Percentiles rank a stretch among this genome's conserved stretches.
These are phyloP conservation scores for Hippophae rhamnoides DNA, from an alignment of 306 rosid species.

Conservation along the genomic window DNA sequence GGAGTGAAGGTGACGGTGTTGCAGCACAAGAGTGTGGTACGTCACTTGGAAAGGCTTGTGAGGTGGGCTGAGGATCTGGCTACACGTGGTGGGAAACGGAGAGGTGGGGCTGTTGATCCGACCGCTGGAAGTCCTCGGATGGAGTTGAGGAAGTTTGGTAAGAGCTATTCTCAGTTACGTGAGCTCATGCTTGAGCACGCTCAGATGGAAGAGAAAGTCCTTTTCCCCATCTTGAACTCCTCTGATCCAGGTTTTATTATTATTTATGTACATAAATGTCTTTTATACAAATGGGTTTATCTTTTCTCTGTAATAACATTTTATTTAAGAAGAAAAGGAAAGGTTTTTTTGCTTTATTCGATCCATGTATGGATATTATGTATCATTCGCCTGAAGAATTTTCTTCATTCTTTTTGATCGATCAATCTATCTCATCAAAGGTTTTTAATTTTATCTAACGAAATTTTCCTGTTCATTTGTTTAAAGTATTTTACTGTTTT, in stretches of 20 bases:
- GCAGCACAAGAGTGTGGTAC: constrained; percentile 59
- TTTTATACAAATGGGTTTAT: too few species aligned
- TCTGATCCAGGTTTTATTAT: constrained; percentile 57
- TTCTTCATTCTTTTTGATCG: too few species aligned
- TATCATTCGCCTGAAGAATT: too few species aligned
- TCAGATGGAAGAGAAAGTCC: constrained; percentile 69
- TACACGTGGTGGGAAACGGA: constrained; percentile 57
- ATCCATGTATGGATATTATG: too few species aligned
- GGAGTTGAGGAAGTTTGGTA: constrained; percentile 67
- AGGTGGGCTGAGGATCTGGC: constrained; percentile 68
- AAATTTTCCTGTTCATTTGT: too few species aligned
- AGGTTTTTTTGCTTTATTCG: too few species aligned
- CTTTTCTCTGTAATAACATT: too few species aligned
- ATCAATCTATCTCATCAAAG: too few species aligned
- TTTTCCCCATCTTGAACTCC: constrained; percentile 64
- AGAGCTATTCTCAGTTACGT: constrained; percentile 65
- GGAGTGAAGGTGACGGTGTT: constrained; percentile 37
- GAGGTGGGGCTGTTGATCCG: constrained; percentile 37
- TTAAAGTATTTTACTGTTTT: too few species aligned
- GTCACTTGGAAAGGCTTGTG: constrained; percentile 68
- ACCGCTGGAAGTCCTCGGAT: constrained; percentile 58
- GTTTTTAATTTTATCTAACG: too few species aligned
- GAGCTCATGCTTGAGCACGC: constrained; percentile 85
- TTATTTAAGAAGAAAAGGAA: too few species aligned
- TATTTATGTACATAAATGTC: not conserved